Conservation (phyloP, 805 yeast species). For the Candida ponderosae region DNA sequence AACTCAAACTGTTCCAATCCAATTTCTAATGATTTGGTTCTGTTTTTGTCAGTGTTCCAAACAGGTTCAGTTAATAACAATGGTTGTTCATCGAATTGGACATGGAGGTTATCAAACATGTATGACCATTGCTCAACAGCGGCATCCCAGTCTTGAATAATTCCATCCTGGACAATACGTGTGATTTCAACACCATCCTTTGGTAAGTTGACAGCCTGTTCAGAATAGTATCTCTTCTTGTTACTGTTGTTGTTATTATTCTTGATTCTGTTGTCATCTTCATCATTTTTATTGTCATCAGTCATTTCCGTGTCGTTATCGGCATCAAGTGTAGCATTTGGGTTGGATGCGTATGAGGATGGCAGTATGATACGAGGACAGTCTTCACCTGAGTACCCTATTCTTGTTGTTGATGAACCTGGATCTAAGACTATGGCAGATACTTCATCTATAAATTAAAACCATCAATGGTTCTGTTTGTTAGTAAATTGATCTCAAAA, state of each 20-base stretch:
- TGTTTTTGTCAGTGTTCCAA: constrained; percentile 66
- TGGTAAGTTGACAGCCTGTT: constrained; percentile 42
- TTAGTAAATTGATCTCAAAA: constrained; percentile 3
- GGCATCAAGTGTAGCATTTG: background rate
- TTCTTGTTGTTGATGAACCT: constrained; percentile 75
- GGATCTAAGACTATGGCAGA: constrained; percentile 89
- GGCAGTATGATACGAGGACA: constrained; percentile 72
- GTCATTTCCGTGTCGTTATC: constrained; percentile 12
- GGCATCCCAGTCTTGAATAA: constrained; percentile 80
- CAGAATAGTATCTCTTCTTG: constrained; percentile 24
- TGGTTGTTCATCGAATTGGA: constrained; percentile 63
- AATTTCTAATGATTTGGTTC: constrained; percentile 62
- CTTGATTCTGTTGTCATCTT: constrained; percentile 13
- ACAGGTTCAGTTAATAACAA: constrained; percentile 79
- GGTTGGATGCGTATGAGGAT: constrained; percentile 46
- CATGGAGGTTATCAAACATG: constrained; percentile 44
- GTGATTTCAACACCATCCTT: constrained; percentile 42
- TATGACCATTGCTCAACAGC: constrained; percentile 67
- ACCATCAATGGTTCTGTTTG: background rate
- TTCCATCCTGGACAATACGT: constrained; percentile 52
- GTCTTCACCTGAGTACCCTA: constrained; percentile 92
- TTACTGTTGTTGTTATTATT: background rate
- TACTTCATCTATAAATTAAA: constrained; percentile 55
- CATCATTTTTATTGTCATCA: constrained; percentile 13
- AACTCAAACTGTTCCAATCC: constrained; percentile 61